Base-by-base conservation (phyloP, 768 basidiomycete genomes). In the Phaeotremella fagi region DNA sequence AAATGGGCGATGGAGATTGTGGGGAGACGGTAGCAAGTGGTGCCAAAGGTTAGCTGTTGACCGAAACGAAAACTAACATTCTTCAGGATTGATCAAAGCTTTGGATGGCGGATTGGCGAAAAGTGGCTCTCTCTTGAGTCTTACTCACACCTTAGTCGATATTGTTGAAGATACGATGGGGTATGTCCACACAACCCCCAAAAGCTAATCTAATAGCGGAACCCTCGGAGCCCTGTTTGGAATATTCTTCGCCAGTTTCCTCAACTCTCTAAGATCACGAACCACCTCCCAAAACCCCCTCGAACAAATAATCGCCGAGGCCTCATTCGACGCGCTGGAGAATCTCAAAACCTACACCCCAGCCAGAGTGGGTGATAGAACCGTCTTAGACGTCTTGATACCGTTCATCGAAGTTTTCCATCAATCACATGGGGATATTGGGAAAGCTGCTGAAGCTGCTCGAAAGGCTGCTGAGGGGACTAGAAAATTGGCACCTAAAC, bases 1-100 rank as follows among this genome's bases (percentile, higher is more conserved):
- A 94, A 48, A 86, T 87, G 2, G 90, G 90, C n/a, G 90, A 95
- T 65, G 91, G 91, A 1, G 81, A 83, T 59, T 82, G 81, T 47
- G 81, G 82, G 5, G 71, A 78, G 41, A 82, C 81, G 4, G 80
- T 82, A 54, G 73, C 78, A 78, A 81, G 82, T 15, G 90, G 90
- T 29, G 72, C 66, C 0, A 45, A 60, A 24, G 72, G 33, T 35
- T 9, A 35, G 33, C n/a, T 35, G 11, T 35, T 9, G 9, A 9
- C 33, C n/a, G 33, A 35, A n/a, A 35, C n/a, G 33, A n/a, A 9
- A 9, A n/a, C 33, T 35, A n/a, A 35, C n/a, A 9, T 9, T 9
- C 33, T 35, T 35, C n/a, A 35, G 33, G 79, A 18, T 81, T 88
- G 7, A 77, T 87, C 23, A 73, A 78, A 35, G 33, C 33, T 9